Percentiles rank a stretch among this genome's conserved stretches.
These are phyloP conservation scores for Arthroderma sp. DNA, from an alignment of 2,329 filamentous ascomycete genomes.

Conservation along the genomic window DNA sequence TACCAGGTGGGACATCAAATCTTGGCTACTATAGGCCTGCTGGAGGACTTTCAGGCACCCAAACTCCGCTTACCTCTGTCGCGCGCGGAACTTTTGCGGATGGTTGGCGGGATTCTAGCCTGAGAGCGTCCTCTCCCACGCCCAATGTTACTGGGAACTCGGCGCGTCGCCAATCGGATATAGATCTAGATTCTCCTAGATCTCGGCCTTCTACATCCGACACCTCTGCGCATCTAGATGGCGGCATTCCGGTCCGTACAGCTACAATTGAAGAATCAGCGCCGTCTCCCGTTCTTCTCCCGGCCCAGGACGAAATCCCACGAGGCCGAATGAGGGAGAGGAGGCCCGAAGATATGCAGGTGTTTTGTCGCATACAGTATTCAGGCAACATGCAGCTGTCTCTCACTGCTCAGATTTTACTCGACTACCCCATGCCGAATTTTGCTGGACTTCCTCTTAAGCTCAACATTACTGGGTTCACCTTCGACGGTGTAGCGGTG, in stretches of 20 bases:
- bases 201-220: constrained; percentile 33
- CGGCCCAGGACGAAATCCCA: constrained; percentile 12
- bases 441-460: constrained; percentile 93
- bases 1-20: constrained; percentile 38
- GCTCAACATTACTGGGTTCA: constrained; percentile 85
- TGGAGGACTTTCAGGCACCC: constrained; percentile 35
- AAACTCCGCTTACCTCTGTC: constrained; percentile 36
- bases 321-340: constrained; percentile 54
- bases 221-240: constrained; percentile 16
- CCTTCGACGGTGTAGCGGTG: constrained; percentile 89
- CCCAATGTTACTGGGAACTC: neutral
- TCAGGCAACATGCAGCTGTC: constrained; percentile 75
- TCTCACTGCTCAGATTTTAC: constrained; percentile 83
- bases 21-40: constrained; percentile 32
- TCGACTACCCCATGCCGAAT: constrained; percentile 97
- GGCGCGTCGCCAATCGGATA: constrained; percentile 18
- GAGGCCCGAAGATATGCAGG: constrained; percentile 75
- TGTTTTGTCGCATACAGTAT: constrained; percentile 83
- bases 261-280: neutral
- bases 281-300: neutral
- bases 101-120: constrained; percentile 7
- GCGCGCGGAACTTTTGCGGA: constrained; percentile 31
- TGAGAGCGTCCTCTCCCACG: neutral
- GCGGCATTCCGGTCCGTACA: neutral
- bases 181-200: constrained; percentile 23